A percentile compares a stretch with the other conserved stretches of the same genome.
phyloP scores from a whole-genome alignment of 225 moss, liverwort and hornwort genomes.

The Polytrichum commune region DNA sequence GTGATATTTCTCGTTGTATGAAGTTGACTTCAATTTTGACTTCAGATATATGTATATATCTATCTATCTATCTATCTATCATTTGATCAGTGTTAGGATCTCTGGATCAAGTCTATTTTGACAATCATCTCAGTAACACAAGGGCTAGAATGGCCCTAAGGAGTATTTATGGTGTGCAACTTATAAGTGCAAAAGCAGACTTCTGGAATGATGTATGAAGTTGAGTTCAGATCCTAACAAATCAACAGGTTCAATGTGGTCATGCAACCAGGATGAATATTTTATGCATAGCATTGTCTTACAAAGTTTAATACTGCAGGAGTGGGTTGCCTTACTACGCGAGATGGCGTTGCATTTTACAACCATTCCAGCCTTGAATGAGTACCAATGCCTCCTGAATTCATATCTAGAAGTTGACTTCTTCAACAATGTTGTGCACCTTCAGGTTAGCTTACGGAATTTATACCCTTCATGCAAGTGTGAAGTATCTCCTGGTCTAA shows the following conservation, averaged over 20 bases:
- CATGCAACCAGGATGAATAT: too few species aligned
- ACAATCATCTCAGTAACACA: too few species aligned
- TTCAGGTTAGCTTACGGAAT: conserved; percentile 48
- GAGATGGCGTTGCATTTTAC: conserved; percentile 67
- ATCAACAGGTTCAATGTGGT: conserved; percentile 1
- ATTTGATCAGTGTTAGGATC: too few species aligned
- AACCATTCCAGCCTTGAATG: conserved; percentile 49
- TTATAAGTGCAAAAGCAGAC: not conserved
- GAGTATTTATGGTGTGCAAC: not conserved
- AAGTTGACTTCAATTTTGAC: too few species aligned
- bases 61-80: too few species aligned
- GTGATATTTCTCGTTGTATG: too few species aligned
- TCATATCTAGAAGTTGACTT: conserved; percentile 84
- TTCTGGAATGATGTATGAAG: not conserved
- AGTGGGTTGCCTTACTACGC: conserved; percentile 93
- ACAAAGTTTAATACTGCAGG: conserved; percentile 28
- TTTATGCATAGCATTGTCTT: not conserved
- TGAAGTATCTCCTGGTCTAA: too few species aligned
- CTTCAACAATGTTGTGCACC: conserved; percentile 88
- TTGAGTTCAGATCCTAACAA: not conserved
- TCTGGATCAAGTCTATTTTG: too few species aligned
- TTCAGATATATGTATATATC: too few species aligned
- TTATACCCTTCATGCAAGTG: too few species aligned
- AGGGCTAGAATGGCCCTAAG: not conserved
- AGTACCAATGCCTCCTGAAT: conserved; percentile 71